Conservation (phyloP, 352 stramenopile genomes). For the Aphanomyces euteiches region DNA sequence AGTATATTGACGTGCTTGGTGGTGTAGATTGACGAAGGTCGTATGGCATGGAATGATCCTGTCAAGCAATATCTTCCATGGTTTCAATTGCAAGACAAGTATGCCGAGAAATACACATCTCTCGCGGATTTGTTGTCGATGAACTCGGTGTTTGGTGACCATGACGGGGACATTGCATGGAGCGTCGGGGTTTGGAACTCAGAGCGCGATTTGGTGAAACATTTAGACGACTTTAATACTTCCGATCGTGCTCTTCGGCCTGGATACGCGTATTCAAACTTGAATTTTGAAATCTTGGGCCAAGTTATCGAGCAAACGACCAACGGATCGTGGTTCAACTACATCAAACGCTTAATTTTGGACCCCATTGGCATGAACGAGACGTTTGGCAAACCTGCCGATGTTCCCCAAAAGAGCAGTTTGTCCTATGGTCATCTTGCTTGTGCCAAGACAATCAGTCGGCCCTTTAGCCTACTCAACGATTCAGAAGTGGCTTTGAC, state of each 20-base stretch:
- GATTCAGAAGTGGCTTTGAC: background rate
- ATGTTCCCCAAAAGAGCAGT: constrained; percentile 33
- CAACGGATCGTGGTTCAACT: constrained; percentile 47
- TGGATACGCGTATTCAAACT: constrained; percentile 54
- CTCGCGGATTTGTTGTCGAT: constrained; percentile 54
- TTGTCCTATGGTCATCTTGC: constrained; percentile 45
- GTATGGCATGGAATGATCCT: constrained; percentile 46
- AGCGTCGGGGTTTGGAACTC: constrained; percentile 42
- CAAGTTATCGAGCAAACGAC: constrained; percentile 51
- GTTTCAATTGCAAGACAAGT: constrained; percentile 56
- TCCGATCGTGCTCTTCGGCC: constrained; percentile 40
- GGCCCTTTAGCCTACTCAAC: constrained; percentile 42
- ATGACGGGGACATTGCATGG: background rate
- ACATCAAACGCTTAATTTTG: constrained; percentile 48
- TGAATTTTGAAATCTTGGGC: constrained; percentile 58
- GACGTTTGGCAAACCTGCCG: constrained; percentile 44
- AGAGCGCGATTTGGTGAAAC: constrained; percentile 41
- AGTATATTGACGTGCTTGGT: background rate
- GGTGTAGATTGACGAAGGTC: constrained; percentile 45
- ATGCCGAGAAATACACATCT: constrained; percentile 46
- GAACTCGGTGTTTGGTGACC: constrained; percentile 40
- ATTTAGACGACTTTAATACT: constrained; percentile 40
- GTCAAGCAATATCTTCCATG: constrained; percentile 52
- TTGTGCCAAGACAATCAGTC: constrained; percentile 42
- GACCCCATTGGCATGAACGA: constrained; percentile 53